phyloP scores from a whole-genome alignment of 148 eudicot genomes.

The Chenopodium quinoa region DNA sequence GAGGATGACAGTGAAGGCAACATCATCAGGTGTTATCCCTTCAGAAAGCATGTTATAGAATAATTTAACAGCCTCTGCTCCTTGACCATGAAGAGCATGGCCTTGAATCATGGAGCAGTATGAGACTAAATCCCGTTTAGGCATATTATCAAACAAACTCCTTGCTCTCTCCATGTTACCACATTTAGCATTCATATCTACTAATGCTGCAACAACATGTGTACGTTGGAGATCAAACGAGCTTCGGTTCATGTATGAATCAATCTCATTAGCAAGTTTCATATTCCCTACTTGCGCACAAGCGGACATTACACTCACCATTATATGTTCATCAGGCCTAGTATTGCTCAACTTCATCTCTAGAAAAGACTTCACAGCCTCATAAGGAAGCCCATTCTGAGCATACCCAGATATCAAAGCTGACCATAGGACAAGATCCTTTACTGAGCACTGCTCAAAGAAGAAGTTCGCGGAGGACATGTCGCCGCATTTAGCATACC shows the following conservation, averaged over 20 bases:
- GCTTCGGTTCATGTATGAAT: constrained; percentile 42
- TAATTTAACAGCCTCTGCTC: constrained; percentile 46
- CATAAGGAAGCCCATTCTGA: constrained; percentile 56
- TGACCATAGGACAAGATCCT: constrained; percentile 63
- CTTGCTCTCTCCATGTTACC: constrained; percentile 60
- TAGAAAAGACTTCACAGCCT: constrained; percentile 47
- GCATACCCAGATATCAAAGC: constrained; percentile 69
- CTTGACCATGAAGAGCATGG: constrained; percentile 55
- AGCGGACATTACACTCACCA: constrained; percentile 75
- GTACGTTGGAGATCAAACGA: constrained; percentile 34
- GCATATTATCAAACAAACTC: constrained; percentile 48
- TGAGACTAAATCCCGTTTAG: constrained; percentile 52
- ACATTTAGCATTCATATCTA: constrained; percentile 80
- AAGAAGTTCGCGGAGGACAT: constrained; percentile 53
- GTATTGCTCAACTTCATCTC: constrained; percentile 45
- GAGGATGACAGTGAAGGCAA: constrained; percentile 63
- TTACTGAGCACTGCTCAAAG: constrained; percentile 48
- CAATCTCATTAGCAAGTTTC: constrained; percentile 62
- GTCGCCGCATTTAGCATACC: constrained; percentile 63
- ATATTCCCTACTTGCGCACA: constrained; percentile 58
- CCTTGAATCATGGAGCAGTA: constrained; percentile 82
- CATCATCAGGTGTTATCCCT: constrained; percentile 57
- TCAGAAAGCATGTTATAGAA: constrained; percentile 59
- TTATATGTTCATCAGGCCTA: constrained; percentile 51
- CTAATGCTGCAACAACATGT: constrained; percentile 62